Conservation (phyloP, 2,329 filamentous ascomycete genomes). For the Colletotrichum euphorbiae region DNA sequence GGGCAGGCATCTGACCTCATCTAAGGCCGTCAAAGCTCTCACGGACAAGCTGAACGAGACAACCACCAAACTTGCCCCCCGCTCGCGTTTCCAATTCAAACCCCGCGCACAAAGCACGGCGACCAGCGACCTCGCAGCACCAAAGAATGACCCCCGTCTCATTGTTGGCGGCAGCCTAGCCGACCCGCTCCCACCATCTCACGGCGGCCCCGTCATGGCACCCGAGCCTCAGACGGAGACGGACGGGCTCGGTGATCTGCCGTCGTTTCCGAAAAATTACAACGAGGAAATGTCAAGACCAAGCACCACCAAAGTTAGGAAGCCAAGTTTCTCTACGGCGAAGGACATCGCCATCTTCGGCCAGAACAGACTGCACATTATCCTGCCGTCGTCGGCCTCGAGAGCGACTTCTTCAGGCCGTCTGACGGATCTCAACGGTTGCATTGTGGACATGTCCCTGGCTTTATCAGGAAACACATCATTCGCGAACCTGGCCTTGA, state of each 20-base stretch:
- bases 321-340: conserved; percentile 72
- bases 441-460: conserved; percentile 84
- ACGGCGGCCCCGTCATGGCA: conserved; percentile 39
- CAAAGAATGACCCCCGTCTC: conserved; percentile 58
- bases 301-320: conserved; percentile 58
- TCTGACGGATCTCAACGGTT: conserved; percentile 75
- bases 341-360: conserved; percentile 73
- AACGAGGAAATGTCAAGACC: conserved; percentile 65
- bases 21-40: conserved; percentile 80
- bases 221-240: conserved; percentile 42
- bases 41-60: conserved; percentile 82
- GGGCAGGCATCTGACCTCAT: background rate
- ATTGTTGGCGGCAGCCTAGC: conserved; percentile 40
- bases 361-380: conserved; percentile 78
- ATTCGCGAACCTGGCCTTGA: conserved; percentile 77
- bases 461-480: conserved; percentile 67
- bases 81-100: conserved; percentile 86
- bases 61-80: conserved; percentile 75
- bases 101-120: conserved; percentile 41
- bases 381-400: conserved; percentile 77
- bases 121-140: conserved; percentile 50
- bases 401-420: conserved; percentile 79
- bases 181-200: conserved; percentile 39
- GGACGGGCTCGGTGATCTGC: conserved; percentile 54
- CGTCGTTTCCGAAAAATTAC: conserved; percentile 61